These are phyloP conservation scores for Castanospermum australe DNA, from an alignment of 306 rosid genomes.

Conservation along the genomic window DNA sequence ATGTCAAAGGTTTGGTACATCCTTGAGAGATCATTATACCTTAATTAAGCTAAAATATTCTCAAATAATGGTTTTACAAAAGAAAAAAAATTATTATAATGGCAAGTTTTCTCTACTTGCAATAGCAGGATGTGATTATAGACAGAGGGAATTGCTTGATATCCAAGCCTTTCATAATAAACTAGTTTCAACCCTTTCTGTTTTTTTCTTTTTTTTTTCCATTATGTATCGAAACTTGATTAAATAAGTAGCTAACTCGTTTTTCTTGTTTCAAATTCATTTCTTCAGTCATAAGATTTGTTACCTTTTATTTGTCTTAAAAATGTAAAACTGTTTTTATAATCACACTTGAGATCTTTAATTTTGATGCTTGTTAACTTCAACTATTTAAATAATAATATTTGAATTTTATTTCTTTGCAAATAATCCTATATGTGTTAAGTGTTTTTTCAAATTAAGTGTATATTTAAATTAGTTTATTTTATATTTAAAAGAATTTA, in stretches of 20 bases:
- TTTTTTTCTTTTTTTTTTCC: neutral
- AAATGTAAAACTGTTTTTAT: too few relatives aligned
- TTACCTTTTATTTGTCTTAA: neutral
- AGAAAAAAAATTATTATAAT: neutral
- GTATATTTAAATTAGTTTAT: too few relatives aligned
- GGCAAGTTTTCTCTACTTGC: neutral
- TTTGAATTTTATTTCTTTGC: too few relatives aligned
- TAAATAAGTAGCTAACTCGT: neutral
- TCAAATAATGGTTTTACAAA: neutral
- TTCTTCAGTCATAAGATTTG: neutral
- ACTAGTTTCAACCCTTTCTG: neutral
- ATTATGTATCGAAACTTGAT: too few relatives aligned
- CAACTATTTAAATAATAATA: too few relatives aligned
- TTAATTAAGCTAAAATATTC: neutral
- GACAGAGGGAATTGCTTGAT: neutral
- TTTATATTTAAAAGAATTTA: too few relatives aligned
- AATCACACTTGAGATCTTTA: too few relatives aligned
- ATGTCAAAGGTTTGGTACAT: constrained; percentile 47
- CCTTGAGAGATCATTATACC: constrained; percentile 27
- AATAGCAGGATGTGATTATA: neutral
- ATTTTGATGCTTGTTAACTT: too few relatives aligned
- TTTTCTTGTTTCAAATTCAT: neutral
- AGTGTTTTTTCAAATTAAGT: too few relatives aligned
- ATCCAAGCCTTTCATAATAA: neutral
- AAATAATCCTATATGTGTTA: too few relatives aligned